Base-by-base conservation (phyloP, 495 filamentous ascomycete species). In the Cairneyella variabilis region DNA sequence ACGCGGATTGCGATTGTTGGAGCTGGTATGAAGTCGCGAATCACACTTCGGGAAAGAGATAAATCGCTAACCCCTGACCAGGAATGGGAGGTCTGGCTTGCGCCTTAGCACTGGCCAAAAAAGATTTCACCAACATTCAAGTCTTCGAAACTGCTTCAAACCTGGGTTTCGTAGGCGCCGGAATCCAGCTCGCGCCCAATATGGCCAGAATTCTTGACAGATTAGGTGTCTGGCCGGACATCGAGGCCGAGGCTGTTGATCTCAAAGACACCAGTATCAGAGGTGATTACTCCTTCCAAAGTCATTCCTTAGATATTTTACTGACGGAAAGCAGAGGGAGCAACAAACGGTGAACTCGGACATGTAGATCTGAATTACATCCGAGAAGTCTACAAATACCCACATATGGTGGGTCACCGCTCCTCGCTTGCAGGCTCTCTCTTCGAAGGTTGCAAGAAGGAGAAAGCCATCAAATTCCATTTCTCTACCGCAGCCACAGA, bases 121-220 rank as follows among this genome's bases (percentile, higher is more conserved):
- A 80, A 64, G 88, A 85, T 12, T 90, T 89, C 69, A 81, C 77
- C 59, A 64, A 84, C 38, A 83, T 91, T 63, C 74, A 84, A 46
- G 80, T 91, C 38, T 91, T 80, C 60, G 87, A 91, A 64, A 78
- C 72, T 23, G 86, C 88, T 1, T 79, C 83, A 16, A 83, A 86
- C 51, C 71, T 91, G 2, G 88, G 88, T 25, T 91, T 91, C 22
- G 85, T 91, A 10, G 89, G 89, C 43, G 88, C 87, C 6, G 88
- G 88, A 23, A 89, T 92, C 59, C 87, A 92, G 65, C 74, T 92
- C 37, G 85, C 88, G 3, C 87, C 87, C 1, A 91, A 93, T 54
- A 87, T 91, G 73, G 81, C 81, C 21, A 83, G 85, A 0, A 83
- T 93, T 18, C 69, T 91, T 22, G 83, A 89, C 63, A 66, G 77